A percentile compares a stretch with the other conserved stretches of the same genome.
Conservation (phyloP, 2,329 filamentous ascomycete genomes). For the Trichoderma sp. region DNA sequence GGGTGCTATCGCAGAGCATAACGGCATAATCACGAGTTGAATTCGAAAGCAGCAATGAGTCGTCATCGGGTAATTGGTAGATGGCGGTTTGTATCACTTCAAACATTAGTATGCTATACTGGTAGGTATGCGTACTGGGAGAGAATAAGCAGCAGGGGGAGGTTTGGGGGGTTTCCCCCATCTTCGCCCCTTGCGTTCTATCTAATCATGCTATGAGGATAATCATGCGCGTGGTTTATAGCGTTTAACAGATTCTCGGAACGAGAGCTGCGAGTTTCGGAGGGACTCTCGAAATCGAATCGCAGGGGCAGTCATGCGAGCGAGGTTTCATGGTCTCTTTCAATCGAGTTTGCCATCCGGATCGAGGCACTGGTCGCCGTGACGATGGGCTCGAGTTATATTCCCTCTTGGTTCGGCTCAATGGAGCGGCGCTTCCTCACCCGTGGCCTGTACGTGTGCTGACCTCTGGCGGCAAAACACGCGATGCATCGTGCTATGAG, state of each 20-base stretch:
- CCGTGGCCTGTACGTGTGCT: neutral
- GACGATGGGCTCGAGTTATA: neutral
- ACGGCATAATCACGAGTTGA: neutral
- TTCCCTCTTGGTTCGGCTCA: neutral
- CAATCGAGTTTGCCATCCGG: neutral
- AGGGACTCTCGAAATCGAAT: neutral
- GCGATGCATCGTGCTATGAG: slow-evolving; percentile 20
- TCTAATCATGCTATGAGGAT: neutral
- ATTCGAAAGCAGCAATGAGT: neutral
- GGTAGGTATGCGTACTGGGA: neutral
- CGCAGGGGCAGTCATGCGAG: neutral
- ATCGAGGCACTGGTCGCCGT: neutral
- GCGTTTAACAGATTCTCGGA: neutral
- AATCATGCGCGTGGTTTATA: neutral
- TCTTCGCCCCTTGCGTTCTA: neutral
- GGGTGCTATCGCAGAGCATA: neutral
- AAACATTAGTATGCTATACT: slow-evolving; percentile 5
- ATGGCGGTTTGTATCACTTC: neutral
- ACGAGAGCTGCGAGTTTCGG: neutral
- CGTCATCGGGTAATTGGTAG: neutral
- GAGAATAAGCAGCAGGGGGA: neutral
- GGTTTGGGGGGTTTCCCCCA: neutral
- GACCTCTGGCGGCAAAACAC: slow-evolving; percentile 15
- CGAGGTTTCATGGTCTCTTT: neutral
- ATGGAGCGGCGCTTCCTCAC: neutral